A percentile compares a stretch with the other conserved stretches of the same genome.
These are phyloP conservation scores for Globisporangium yorkense DNA, from an alignment of 352 stramenopile species.

Conservation along the genomic window DNA sequence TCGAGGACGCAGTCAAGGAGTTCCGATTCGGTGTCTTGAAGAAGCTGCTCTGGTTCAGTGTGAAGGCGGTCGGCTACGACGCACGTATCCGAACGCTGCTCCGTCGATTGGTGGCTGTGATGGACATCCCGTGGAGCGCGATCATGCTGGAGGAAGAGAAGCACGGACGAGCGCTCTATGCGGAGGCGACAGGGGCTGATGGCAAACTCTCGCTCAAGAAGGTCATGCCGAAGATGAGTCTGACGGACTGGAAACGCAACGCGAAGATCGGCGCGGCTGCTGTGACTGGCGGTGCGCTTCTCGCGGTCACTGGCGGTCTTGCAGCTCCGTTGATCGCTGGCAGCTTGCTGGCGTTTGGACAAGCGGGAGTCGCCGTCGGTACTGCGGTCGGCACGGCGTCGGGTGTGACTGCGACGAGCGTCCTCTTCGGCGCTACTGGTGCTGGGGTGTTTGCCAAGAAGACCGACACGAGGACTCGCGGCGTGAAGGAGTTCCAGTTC, in stretches of 20 bases:
- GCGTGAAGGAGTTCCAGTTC: constrained; percentile 78
- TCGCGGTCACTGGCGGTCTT: constrained; percentile 68
- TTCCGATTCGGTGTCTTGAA: constrained; percentile 66
- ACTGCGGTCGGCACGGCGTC: constrained; percentile 47
- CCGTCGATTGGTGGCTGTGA: constrained; percentile 29
- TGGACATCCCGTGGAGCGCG: constrained; percentile 47
- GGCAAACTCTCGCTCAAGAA: constrained; percentile 51
- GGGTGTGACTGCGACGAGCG: constrained; percentile 63
- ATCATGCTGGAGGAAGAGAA: constrained; percentile 58
- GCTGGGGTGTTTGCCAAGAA: constrained; percentile 77
- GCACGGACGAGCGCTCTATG: constrained; percentile 59
- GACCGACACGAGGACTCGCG: constrained; percentile 62
- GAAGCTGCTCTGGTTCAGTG: constrained; percentile 72
- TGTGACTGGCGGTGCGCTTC: constrained; percentile 54
- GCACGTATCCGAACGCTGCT: constrained; percentile 54
- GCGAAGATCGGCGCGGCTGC: constrained; percentile 61
- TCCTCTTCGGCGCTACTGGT: constrained; percentile 75
- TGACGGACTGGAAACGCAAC: constrained; percentile 79
- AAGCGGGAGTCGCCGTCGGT: constrained; percentile 54
- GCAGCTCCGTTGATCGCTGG: constrained; percentile 58
- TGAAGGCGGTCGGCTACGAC: constrained; percentile 75
- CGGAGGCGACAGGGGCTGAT: constrained; percentile 45
- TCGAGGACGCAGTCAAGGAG: constrained; percentile 11
- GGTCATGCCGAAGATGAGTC: constrained; percentile 37
- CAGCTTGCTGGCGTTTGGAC: constrained; percentile 56